phyloP scores from a whole-genome alignment of 2,329 filamentous ascomycete species.

The Exophiala mesophila region DNA sequence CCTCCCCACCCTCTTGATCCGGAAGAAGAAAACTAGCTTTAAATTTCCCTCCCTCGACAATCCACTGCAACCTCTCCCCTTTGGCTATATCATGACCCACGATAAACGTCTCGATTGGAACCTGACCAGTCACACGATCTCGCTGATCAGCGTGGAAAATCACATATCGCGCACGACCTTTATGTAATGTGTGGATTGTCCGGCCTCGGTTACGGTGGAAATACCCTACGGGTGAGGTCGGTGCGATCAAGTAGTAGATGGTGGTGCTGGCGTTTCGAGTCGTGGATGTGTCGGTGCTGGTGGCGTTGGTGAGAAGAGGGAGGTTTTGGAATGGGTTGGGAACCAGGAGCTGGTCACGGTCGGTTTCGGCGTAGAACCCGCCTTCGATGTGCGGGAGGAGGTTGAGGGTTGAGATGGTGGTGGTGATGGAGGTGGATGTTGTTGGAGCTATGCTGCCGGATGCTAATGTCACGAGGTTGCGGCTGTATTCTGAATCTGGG shows the following conservation, averaged over 20 bases:
- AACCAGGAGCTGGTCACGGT: slow-evolving; percentile 49
- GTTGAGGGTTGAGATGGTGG: slow-evolving; percentile 42
- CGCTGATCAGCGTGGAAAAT: slow-evolving; percentile 55
- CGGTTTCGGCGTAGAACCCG: slow-evolving; percentile 60
- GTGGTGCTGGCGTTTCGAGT: slow-evolving; percentile 54
- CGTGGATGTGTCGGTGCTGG: slow-evolving; percentile 33
- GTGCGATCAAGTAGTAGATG: slow-evolving; percentile 63
- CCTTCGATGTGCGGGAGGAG: slow-evolving; percentile 58
- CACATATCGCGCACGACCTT: slow-evolving; percentile 59
- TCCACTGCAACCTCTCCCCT: slow-evolving; percentile 63
- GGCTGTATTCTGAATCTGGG: slow-evolving; percentile 7
- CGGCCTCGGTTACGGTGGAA: slow-evolving; percentile 61
- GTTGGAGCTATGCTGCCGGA: slow-evolving; percentile 15
- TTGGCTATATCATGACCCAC: slow-evolving; percentile 54
- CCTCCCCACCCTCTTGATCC: slow-evolving; percentile 34
- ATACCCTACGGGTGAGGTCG: slow-evolving; percentile 49
- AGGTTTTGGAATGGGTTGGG: slow-evolving; percentile 49
- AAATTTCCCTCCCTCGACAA: slow-evolving; percentile 63
- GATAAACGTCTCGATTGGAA: slow-evolving; percentile 58
- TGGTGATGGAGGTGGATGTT: slow-evolving; percentile 33
- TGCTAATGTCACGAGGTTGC: slow-evolving; percentile 8
- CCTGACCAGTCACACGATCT: slow-evolving; percentile 32
- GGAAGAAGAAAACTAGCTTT: slow-evolving; percentile 60
- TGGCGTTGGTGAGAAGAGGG: slow-evolving; percentile 34
- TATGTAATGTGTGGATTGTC: slow-evolving; percentile 62